A percentile compares a stretch with the other conserved stretches of the same genome.
Evolutionary conservation across 306 rosid genomes (phyloP).

Genomic region (Dicorynia guianensis): DNA sequence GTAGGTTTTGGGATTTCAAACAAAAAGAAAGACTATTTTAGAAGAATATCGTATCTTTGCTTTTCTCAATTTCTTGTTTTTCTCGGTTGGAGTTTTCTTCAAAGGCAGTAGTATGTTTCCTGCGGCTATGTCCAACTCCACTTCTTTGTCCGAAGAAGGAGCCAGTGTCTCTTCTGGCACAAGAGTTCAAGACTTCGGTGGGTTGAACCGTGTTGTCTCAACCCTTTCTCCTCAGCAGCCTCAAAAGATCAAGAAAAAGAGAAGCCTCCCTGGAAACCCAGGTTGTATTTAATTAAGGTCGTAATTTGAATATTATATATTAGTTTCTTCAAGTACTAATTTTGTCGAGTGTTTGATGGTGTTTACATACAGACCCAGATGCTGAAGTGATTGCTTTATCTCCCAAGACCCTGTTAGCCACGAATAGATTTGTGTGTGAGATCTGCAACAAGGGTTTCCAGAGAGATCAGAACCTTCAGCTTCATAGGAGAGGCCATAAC

Average conservation of each 20-base stretch:
- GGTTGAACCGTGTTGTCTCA: constrained; percentile 54
- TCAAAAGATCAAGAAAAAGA: constrained; percentile 72
- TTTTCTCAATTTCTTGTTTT: constrained; percentile 38
- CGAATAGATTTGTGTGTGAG: constrained; percentile 90
- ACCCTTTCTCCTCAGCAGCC: constrained; percentile 50
- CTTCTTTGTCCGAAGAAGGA: constrained; percentile 70
- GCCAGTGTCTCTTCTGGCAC: constrained; percentile 65
- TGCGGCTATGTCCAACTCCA: constrained; percentile 73
- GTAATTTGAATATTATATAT: no score
- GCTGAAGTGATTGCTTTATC: constrained; percentile 93
- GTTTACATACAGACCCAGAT: constrained; percentile 70
- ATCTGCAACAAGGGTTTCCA: constrained; percentile 94
- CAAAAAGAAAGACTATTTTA: constrained; percentile 33
- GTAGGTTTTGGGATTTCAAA: constrained; percentile 40
- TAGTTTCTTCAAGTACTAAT: neutral
- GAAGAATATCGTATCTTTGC: constrained; percentile 51
- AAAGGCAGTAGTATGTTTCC: constrained; percentile 65
- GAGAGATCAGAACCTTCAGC: constrained; percentile 91
- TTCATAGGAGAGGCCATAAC: constrained; percentile 93
- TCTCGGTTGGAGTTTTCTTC: constrained; percentile 65
- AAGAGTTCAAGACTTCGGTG: constrained; percentile 62
- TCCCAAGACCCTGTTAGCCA: constrained; percentile 81
- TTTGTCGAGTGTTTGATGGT: neutral
- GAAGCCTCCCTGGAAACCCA: constrained; percentile 93
- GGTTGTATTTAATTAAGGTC: constrained; percentile 43